Percentiles rank a stretch among this genome's conserved stretches.
phyloP scores from a whole-genome alignment of 352 stramenopile species.

The Pythium inflatum region DNA sequence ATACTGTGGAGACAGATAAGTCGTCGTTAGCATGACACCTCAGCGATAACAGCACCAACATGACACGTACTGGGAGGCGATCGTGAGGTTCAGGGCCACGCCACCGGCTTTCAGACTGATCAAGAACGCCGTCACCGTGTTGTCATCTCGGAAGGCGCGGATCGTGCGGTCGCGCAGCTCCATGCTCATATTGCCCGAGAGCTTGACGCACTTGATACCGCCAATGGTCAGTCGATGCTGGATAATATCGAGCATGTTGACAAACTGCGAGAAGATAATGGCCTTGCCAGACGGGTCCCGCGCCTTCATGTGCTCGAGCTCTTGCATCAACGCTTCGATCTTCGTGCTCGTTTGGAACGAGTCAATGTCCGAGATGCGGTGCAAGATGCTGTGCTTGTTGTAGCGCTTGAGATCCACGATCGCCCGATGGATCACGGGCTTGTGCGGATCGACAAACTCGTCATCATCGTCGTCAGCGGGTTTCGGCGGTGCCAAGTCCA shows the following conservation, averaged over 20 bases:
- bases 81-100: conserved; percentile 98
- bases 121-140: conserved; percentile 94
- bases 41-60: not conserved
- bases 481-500: conserved; percentile 67
- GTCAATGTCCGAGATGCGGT: conserved; percentile 61
- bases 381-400: conserved; percentile 74
- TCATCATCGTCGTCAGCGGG: conserved; percentile 28
- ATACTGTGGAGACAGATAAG: conserved; percentile 72
- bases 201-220: conserved; percentile 89
- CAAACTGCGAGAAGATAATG: conserved; percentile 99
- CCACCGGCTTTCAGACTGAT: conserved; percentile 99
- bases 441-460: conserved; percentile 24
- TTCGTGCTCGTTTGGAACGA: conserved; percentile 95
- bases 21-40: conserved; percentile 22
- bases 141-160: conserved; percentile 88
- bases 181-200: conserved; percentile 92
- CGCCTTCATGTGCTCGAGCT: conserved; percentile 94
- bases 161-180: conserved; percentile 81
- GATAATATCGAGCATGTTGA: conserved; percentile 99
- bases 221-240: conserved; percentile 94
- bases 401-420: conserved; percentile 63
- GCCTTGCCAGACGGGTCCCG: conserved; percentile 96
- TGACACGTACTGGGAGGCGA: conserved; percentile 93
- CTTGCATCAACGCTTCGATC: conserved; percentile 97
- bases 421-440: conserved; percentile 30